phyloP scores from a whole-genome alignment of 345 rosid species.

The Salix exigua region DNA sequence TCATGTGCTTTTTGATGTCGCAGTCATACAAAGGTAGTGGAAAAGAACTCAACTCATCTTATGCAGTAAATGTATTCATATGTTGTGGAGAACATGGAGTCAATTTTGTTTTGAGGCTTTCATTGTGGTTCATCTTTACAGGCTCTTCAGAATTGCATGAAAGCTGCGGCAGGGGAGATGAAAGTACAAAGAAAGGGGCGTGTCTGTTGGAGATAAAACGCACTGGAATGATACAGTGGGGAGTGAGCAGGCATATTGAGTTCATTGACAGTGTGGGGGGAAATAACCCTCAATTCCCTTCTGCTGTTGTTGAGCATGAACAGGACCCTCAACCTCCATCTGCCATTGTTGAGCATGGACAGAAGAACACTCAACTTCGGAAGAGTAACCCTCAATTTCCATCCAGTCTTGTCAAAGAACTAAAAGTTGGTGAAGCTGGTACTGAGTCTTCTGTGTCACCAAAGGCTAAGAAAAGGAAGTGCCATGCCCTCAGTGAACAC shows the following conservation, averaged over 20 bases:
- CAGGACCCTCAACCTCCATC: constrained; percentile 21
- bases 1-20: constrained; percentile 19
- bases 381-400: constrained; percentile 17
- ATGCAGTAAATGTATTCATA: background rate
- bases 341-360: constrained; percentile 17
- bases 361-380: constrained; percentile 14
- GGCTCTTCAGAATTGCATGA: constrained; percentile 4
- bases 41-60: background rate
- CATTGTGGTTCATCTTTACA: background rate
- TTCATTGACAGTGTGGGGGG: constrained; percentile 15
- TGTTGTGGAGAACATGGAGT: background rate
- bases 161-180: constrained; percentile 19
- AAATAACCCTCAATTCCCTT: constrained; percentile 17
- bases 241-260: constrained; percentile 25
- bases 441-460: constrained; percentile 23
- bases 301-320: constrained; percentile 28
- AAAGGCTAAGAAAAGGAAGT: constrained; percentile 39
- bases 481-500: constrained; percentile 17
- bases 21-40: constrained; percentile 14
- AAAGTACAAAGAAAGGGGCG: constrained; percentile 32
- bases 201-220: constrained; percentile 42
- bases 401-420: constrained; percentile 28
- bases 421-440: constrained; percentile 22
- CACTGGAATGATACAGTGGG: constrained; percentile 43
- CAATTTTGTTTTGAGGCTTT: background rate